Base-by-base conservation (phyloP, 257 asterid genomes). In the Linderniella brevidens region DNA sequence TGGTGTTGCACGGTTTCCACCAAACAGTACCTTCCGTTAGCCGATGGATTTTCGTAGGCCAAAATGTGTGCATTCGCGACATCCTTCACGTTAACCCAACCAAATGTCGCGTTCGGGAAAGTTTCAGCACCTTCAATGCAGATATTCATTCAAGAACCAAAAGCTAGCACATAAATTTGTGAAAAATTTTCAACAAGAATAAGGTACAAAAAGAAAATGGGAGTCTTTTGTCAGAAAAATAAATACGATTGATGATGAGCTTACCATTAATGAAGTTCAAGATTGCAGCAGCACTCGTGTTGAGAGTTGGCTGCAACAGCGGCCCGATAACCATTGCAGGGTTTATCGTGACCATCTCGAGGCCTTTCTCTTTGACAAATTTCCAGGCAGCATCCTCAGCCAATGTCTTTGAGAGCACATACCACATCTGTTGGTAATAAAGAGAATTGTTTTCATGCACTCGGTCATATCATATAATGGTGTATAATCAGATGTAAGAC, bases 331-430 rank as follows among this genome's bases (percentile, higher is more conserved):
- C 92, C 92, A 78, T 56, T 14, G 86, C 55, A 9, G 92, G 93
- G 70, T 82, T 78, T 58, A 82, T 67, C 13, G 67, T 35, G 19
- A 78, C 92, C 92, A 82, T 56, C 60, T 82, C 72, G 13, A 82
- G 65, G 43, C 79, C 79, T 54, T 75, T 82, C 73, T 78, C 92
- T 57, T 68, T 75, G 48, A 58, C 81, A 66, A 75, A 82, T 64
- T 78, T 71, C 86, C 92, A 82, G 0, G 86, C 93, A 58, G 92
- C 92, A 19, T 78, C 86, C 72, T 82, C 93, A 3, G 93, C 92
- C 70, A 82, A 57, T 37, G 86, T 78, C 59, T 82, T 82, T 17
- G 93, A 82, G 48, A 82, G 92, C 35, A 68, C 70, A 47, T 82
- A 82, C 93, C 93, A 82, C 50, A 57, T 59, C 94, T 82, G n/a